Conservation (phyloP, 495 filamentous ascomycete species). For the Umbilicaria muhlenbergii region DNA sequence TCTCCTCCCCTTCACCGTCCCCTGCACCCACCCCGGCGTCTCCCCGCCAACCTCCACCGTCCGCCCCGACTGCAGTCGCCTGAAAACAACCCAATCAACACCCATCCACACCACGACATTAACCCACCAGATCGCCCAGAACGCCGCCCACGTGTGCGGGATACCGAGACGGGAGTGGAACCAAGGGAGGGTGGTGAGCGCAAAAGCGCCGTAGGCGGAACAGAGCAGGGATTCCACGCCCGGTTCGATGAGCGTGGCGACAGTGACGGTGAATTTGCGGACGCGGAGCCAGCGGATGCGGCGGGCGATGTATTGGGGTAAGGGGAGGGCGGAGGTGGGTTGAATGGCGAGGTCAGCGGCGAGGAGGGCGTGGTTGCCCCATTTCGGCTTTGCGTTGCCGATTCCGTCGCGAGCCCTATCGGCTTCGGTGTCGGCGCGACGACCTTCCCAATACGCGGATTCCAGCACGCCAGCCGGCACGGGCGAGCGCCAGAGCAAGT, state of each 20-base stretch:
- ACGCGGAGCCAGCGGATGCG: slow-evolving; percentile 86
- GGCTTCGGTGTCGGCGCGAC: slow-evolving; percentile 11
- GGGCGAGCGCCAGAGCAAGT: slow-evolving; percentile 62
- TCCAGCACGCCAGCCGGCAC: slow-evolving; percentile 18
- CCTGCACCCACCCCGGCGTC: slow-evolving; percentile 1
- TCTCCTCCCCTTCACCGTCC: slow-evolving; percentile 7
- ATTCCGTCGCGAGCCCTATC: not conserved
- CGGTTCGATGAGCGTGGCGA: slow-evolving; percentile 86
- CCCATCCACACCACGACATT: slow-evolving; percentile 55
- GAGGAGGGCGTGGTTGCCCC: slow-evolving; percentile 67
- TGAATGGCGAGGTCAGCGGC: slow-evolving; percentile 81
- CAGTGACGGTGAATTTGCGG: slow-evolving; percentile 80
- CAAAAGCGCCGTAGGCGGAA: slow-evolving; percentile 64
- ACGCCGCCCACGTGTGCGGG: slow-evolving; percentile 50
- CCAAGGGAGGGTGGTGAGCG: slow-evolving; percentile 54
- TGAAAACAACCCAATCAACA: slow-evolving; percentile 59
- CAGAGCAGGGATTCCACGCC: slow-evolving; percentile 83
- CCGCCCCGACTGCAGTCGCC: slow-evolving; percentile 50
- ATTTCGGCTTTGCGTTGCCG: slow-evolving; percentile 20
- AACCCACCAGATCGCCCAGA: slow-evolving; percentile 47
- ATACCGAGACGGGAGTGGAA: slow-evolving; percentile 37
- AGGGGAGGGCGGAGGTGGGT: slow-evolving; percentile 69
- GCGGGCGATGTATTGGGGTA: slow-evolving; percentile 64
- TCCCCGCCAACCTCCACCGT: slow-evolving; percentile 53
- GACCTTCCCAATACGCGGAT: slow-evolving; percentile 22